Conservation (phyloP, 2,329 filamentous ascomycete genomes). For the Sphaceloma murrayae region DNA sequence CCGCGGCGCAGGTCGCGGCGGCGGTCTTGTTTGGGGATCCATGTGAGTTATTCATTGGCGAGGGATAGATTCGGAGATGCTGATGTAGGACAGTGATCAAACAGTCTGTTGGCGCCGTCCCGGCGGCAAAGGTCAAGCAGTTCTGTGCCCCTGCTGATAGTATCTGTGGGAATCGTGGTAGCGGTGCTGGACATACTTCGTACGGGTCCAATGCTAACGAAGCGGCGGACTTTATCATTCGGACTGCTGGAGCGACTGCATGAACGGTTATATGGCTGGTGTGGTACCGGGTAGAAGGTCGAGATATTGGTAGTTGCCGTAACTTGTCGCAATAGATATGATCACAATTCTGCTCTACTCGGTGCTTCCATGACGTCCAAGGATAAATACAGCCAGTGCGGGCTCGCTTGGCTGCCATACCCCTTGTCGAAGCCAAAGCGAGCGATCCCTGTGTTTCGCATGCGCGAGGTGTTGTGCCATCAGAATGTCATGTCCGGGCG, state of each 20-base stretch:
- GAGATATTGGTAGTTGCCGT: no score
- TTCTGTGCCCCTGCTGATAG: slow-evolving; percentile 9
- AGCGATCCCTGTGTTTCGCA: no score
- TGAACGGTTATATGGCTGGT: no score
- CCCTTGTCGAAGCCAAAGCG: no score
- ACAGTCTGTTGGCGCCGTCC: slow-evolving; percentile 11
- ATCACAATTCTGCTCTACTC: no score
- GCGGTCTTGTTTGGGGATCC: slow-evolving; percentile 7
- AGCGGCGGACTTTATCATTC: slow-evolving; percentile 14
- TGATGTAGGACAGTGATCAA: neutral
- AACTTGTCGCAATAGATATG: no score
- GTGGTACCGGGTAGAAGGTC: no score
- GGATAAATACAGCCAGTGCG: no score
- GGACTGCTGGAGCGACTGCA: neutral
- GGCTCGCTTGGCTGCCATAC: no score
- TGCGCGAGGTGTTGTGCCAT: no score
- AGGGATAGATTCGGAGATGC: neutral
- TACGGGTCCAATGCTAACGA: slow-evolving; percentile 14
- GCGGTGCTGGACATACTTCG: slow-evolving; percentile 9
- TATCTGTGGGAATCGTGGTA: neutral
- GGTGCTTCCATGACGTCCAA: no score
- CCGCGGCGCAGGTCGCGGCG: neutral
- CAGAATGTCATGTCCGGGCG: no score
- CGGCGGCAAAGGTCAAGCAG: slow-evolving; percentile 13
- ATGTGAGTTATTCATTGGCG: slow-evolving; percentile 4